Base-by-base conservation (phyloP, 306 rosid genomes). In the Citrullus mucosospermus region DNA sequence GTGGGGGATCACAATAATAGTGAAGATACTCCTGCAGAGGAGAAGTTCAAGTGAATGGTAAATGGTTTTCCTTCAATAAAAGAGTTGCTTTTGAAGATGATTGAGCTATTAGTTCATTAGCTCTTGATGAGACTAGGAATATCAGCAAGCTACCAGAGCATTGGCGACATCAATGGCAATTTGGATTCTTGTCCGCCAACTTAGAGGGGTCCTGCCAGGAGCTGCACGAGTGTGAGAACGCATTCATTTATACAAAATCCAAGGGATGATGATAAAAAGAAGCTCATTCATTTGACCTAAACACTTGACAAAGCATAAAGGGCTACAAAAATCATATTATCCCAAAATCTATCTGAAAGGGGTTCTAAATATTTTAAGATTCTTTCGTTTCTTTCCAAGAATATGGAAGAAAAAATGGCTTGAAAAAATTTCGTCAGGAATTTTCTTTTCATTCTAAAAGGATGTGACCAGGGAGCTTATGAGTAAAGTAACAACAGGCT, bases 1-100 rank as follows among this genome's bases (percentile, higher is more conserved):
- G 82, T 77, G 99, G 97, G 83, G 99, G 99, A 85, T 95, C 93
- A 44, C 99, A 95, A 80, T 95, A 95, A 81, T 88, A 95, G 84
- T 95, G 99, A 73, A 95, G 99, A 87, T 96, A 95, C 85, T 95
- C 99, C 99, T 95, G 93, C 90, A 78, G 36, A 80, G 57, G 85
- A 28, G 18, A 43, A 80, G 46, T 39, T 59, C 76, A 78, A 77
- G 16, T 11, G 79, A 73, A 71, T 0, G 54, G 54, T 48, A 53
- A 77, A 55, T 57, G 44, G 79, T 50, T 63, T 58, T 51, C 22
- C 6, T 58, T 54, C 57, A 55, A 20, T 20, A 11, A 61, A 60
- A 41, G 25, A 16, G 54, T 44, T 30, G 56, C 41, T 32, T 15
- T 25, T 72, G 77, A 72, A 12, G 55, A 46, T 59, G 2, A 41